Evolutionary conservation across 805 yeast species (phyloP).

Genomic region (Cyberlindnera maclurae): DNA sequence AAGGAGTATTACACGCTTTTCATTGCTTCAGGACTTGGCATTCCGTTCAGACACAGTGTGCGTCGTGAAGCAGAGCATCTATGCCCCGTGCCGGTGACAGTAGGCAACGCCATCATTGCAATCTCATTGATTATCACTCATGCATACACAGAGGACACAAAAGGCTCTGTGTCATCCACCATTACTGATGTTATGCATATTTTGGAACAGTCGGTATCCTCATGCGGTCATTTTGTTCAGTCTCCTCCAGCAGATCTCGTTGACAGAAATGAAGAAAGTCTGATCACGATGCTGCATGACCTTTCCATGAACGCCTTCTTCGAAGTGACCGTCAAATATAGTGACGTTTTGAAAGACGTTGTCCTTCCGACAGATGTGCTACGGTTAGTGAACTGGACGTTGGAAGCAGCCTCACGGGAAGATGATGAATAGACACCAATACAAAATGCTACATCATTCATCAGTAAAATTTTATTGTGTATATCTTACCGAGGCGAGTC

Average conservation of each 20-base stretch:
- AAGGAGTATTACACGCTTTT: constrained; percentile 15
- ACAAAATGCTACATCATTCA: neutral
- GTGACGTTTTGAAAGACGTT: constrained; percentile 56
- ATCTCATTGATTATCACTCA: constrained; percentile 50
- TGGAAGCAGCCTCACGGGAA: constrained; percentile 55
- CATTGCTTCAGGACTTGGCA: constrained; percentile 22
- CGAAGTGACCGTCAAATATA: constrained; percentile 57
- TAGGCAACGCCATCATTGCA: constrained; percentile 59
- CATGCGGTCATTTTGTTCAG: constrained; percentile 41
- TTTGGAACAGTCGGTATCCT: constrained; percentile 52
- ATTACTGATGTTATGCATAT: constrained; percentile 53
- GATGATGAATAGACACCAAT: constrained; percentile 3
- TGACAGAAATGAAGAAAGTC: constrained; percentile 28
- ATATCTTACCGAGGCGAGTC: constrained; percentile 5
- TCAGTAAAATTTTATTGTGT: no score
- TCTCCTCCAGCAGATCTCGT: constrained; percentile 22
- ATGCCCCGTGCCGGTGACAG: constrained; percentile 55
- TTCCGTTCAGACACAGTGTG: constrained; percentile 23
- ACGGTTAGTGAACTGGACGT: constrained; percentile 65
- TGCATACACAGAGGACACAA: constrained; percentile 59
- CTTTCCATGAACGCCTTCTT: constrained; percentile 57
- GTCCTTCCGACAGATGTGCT: constrained; percentile 55
- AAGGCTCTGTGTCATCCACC: constrained; percentile 42
- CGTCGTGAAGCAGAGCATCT: constrained; percentile 49
- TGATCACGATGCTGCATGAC: constrained; percentile 53